Base-by-base conservation (phyloP, 768 basidiomycete genomes). In the Tulasnella sp. region DNA sequence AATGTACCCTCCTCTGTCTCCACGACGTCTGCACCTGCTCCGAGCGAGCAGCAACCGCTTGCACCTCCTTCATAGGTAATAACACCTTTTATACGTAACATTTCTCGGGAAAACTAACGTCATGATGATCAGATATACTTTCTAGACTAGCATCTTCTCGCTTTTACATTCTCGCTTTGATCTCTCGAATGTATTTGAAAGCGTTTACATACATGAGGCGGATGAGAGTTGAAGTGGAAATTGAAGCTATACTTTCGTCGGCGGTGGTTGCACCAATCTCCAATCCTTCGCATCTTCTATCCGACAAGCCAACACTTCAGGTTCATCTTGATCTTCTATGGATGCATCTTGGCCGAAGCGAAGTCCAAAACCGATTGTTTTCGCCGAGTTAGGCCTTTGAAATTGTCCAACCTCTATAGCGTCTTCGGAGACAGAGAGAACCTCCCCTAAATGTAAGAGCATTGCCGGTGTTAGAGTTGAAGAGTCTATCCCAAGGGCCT, bases 1-100 rank as follows among this genome's bases (percentile, higher is more conserved):
- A 93, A 93, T 82, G 81, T 79, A 0, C 26, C 26, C 4, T n/a
- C 29, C 4, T 15, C 46, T 2, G 11, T 6, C 13, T 40, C 51
- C 23, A 51, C 51, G 15, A 35, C 46, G 18, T 35, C 61, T 5
- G 48, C 35, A 23, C 23, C 55, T 15, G 75, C 57, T 35, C 32
- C 48, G 55, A 37, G 32, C 29, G 48, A 57, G 55, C 42, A 32
- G 61, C 61, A 76, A 35, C 35, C 61, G 5, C 23, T 67, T n/a
- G 20, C 51, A n/a, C 23, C 51, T 67, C 61, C 61, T 5, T 67
- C 61, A 67, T 67, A 67, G 61, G 61, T 26, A 29, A 26, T 29
- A 16, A 18, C 61, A 3, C 11, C 61, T 26, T 35, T 35, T 35
- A 9, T 57, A 29, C n/a, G n/a, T n/a, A 57, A 57, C 2, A 10